Base-by-base conservation (phyloP, 768 basidiomycete genomes). In the Nidula microcarpa region DNA sequence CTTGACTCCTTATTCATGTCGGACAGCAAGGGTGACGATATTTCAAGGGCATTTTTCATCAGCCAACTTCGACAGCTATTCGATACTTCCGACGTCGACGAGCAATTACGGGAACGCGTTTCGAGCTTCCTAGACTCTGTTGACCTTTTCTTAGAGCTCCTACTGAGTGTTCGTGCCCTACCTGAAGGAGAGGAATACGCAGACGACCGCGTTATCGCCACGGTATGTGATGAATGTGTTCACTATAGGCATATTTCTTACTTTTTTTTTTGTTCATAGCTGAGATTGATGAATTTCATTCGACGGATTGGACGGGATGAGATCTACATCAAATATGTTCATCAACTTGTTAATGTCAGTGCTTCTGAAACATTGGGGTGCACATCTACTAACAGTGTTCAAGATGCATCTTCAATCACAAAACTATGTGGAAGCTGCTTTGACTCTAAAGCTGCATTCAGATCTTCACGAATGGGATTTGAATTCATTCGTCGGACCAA, bases 261-360 rank as follows among this genome's bases (percentile, higher is more conserved):
- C 4, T 13, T 64, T 44, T 45, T 30, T 16, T 32, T 48, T 35
- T n/a, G n/a, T n/a, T 47, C 53, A 34, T 55, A 91, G 89, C 74
- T 95, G 56, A 81, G 91, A 34, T 73, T 97, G 55, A 94, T 97
- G 88, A 92, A 94, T 66, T 97, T 95, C 68, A 93, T 96, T 58
- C 82, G 92, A 14, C 82, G 89, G 14, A 94, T 96, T 52, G 94
- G 94, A 14, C 79, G 94, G 10, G 88, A 92, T 62, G 94, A 95
- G 64, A 94, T 97, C 55, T 96, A 94, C 62, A 90, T 95, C 69
- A 92, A 94, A 79, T 96, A 96, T 66, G 90, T 96, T 18, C 93
- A 97, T 64, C 92, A 95, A 64, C 85, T 97, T 23, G 92, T 96
- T 49, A 90, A 92, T 60, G 91, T 94, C 63, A 59, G 86, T 61